Conservation (phyloP, 306 rosid genomes). For the Biancaea sappan region DNA sequence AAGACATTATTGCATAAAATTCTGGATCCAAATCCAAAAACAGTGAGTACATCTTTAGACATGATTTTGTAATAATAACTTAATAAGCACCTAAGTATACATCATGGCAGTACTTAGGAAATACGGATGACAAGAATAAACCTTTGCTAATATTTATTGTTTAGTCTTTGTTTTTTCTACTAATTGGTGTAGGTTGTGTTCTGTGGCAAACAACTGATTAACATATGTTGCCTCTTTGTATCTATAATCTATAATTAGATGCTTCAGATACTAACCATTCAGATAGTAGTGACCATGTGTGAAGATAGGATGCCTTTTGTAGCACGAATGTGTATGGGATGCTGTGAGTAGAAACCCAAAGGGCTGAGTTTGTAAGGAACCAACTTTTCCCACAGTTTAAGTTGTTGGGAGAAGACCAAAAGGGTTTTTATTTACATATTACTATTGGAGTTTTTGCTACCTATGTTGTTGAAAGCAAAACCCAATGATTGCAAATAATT, state of each 20-base stretch:
- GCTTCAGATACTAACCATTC: not conserved
- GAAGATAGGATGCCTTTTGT: not conserved
- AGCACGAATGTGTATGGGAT: not conserved
- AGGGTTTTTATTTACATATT: not conserved
- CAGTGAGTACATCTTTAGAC: constrained; percentile 58
- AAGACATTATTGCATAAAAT: constrained; percentile 75
- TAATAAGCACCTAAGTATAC: not conserved
- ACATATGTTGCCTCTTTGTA: not conserved
- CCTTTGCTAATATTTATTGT: not conserved
- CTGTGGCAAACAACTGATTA: not conserved
- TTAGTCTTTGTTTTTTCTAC: constrained; percentile 6
- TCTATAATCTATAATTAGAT: not conserved
- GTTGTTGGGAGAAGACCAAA: not conserved
- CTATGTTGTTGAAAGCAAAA: not conserved
- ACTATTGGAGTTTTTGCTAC: not conserved
- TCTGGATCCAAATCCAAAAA: constrained; percentile 81
- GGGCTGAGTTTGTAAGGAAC: not conserved
- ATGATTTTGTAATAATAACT: constrained; percentile 5
- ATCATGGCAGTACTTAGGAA: constrained; percentile 11
- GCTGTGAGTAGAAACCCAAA: not conserved
- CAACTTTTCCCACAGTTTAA: not conserved
- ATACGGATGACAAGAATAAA: constrained; percentile 14
- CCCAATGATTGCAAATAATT: not conserved
- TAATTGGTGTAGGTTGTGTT: constrained; percentile 5
- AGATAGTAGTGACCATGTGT: not conserved